A percentile compares a stretch with the other conserved stretches of the same genome.
These are phyloP conservation scores for Termitomyces sp. DNA, from an alignment of 768 basidiomycete species.

Conservation along the genomic window DNA sequence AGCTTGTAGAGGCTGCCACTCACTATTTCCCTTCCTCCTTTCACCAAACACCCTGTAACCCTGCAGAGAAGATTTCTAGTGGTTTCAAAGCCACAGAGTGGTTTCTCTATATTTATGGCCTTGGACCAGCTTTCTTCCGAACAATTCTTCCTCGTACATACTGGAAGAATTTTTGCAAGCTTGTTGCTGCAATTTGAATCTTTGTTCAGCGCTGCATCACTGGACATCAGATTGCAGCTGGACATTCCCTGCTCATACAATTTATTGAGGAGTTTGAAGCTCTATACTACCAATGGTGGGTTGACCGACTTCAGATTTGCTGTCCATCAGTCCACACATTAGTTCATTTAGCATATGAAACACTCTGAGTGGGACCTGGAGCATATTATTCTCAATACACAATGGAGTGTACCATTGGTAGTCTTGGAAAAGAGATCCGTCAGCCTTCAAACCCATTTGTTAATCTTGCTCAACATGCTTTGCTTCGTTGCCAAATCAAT, in stretches of 20 bases:
- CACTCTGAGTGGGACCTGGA: slow-evolving; percentile 16
- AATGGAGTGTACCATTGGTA: slow-evolving; percentile 25
- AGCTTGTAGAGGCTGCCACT: too few species aligned
- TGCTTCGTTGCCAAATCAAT: slow-evolving; percentile 16
- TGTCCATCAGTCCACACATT: slow-evolving; percentile 24
- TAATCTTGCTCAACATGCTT: slow-evolving; percentile 21
- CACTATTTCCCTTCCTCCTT: too few species aligned
- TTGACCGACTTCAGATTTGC: slow-evolving; percentile 26
- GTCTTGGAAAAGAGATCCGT: slow-evolving; percentile 24
- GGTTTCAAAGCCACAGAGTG: too few species aligned
- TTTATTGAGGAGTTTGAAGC: too few species aligned
- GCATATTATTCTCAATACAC: too few species aligned
- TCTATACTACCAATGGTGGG: slow-evolving; percentile 20
- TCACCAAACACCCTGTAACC: too few species aligned
- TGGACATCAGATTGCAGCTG: slow-evolving; percentile 10
- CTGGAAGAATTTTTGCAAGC: too few species aligned
- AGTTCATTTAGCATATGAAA: slow-evolving; percentile 22
- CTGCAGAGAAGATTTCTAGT: too few species aligned
- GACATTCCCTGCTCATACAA: slow-evolving; percentile 15
- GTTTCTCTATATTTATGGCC: too few species aligned
- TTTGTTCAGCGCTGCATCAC: slow-evolving; percentile 17
- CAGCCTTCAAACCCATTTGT: too few species aligned
- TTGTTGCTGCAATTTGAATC: too few species aligned
- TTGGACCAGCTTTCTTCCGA: slow-evolving; percentile 23
- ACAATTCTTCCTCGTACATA: slow-evolving; percentile 15